Evolutionary conservation across 2,329 filamentous ascomycete species (phyloP), one percentile per base, ranked within the genome.

Genomic region (Colletotrichum neosansevieriae): DNA sequence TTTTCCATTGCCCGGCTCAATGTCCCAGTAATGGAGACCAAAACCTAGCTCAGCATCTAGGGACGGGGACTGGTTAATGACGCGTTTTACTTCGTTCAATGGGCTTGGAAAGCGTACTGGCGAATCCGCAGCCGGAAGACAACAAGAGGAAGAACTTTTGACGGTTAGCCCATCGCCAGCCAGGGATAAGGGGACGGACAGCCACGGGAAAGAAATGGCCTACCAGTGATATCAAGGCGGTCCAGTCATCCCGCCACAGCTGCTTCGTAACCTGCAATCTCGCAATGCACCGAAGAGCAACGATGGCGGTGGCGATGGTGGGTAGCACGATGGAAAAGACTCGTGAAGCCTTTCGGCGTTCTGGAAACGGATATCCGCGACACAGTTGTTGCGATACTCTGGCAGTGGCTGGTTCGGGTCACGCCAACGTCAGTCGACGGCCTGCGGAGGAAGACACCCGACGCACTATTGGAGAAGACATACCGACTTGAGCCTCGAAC

Each of bases 11-110:
- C 12, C 17, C 2, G 71, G 71, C 15, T 72, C 60, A 2, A 74
- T 61, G 44, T 74, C 65, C 73, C 73, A 74, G 53, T 71, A 74
- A 13, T 74, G 73, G 3, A 61, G 45, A 1, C 73, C 73, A 13
- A 73, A 74, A 6, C 72, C 72, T 44, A 73, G 10, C 5, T 24
- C 11, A 0, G 62, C 12, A n/a, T 34, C 69, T 71, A 50, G 4
- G 4, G 13, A 17, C 1, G 2, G 4, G 6, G 15, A 4, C 2
- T 21, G 0, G 11, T 66, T 3, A 66, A 57, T n/a, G 5, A 12
- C 2, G 1, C n/a, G 32, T 0, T 12, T 7, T 15, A 40, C 3
- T 47, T 11, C 11, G 4, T 9, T 9, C 3, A 47, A 36, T n/a
- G 10, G 19, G 11, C 1, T 13, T 3, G 3, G 29, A 29, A 21